Conservation (phyloP, 208 protist genomes). For the Wallacemonas sp. region DNA sequence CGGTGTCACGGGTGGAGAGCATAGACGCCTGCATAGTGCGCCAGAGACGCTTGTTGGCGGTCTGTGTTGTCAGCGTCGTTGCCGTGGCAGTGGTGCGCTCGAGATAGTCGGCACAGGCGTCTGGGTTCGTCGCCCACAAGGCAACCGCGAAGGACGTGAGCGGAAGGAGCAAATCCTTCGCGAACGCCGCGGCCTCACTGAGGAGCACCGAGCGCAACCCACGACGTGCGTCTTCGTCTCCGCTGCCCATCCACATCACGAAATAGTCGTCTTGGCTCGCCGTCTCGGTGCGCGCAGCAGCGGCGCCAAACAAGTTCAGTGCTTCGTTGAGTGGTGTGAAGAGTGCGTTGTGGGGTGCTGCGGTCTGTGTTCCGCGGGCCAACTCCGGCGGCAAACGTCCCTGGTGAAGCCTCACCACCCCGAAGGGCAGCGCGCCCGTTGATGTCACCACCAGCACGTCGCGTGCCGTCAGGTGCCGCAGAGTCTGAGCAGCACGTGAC, state of each 20-base stretch:
- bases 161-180: conserved; percentile 33
- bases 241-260: conserved; percentile 39
- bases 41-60: conserved; percentile 60
- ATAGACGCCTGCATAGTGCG: conserved; percentile 77
- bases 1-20: conserved; percentile 80
- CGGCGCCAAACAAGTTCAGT: background rate
- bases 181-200: conserved; percentile 22
- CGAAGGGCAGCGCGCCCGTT: conserved; percentile 40
- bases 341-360: background rate
- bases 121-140: conserved; percentile 64
- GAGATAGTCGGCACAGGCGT: conserved; percentile 38
- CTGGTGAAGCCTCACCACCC: conserved; percentile 29
- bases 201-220: conserved; percentile 16
- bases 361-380: no score
- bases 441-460: conserved; percentile 65
- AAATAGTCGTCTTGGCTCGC: background rate
- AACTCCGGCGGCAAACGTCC: background rate
- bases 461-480: conserved; percentile 33
- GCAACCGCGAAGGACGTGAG: conserved; percentile 55
- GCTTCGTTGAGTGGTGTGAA: background rate
- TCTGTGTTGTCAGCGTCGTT: background rate
- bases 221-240: conserved; percentile 16
- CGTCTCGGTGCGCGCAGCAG: background rate
- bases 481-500: conserved; percentile 47
- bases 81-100: conserved; percentile 27